Evolutionary conservation across 306 rosid genomes (phyloP).

Genomic region (Ormosia emarginata): DNA sequence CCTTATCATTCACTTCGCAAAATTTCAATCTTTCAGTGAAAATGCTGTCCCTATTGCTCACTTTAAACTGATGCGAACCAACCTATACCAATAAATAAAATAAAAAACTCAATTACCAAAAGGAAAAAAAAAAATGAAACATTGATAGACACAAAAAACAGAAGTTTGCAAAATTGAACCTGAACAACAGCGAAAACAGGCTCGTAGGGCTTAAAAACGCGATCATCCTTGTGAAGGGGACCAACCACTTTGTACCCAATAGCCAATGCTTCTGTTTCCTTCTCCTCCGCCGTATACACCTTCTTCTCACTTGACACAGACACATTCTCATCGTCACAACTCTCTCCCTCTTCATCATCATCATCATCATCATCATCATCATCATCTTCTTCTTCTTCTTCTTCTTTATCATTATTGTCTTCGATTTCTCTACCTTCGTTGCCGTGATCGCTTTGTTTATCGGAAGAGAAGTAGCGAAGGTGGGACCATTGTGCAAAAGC

Average conservation of each 20-base stretch:
- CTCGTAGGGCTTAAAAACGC: constrained; percentile 67
- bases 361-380: not conserved
- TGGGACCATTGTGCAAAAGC: constrained; percentile 33
- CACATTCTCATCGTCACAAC: constrained; percentile 32
- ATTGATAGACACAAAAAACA: not conserved
- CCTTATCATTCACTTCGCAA: constrained; percentile 92
- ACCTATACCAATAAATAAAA: constrained; percentile 35
- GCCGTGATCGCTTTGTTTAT: constrained; percentile 15
- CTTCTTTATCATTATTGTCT: constrained; percentile 23
- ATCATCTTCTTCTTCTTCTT: constrained; percentile 23
- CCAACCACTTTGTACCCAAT: constrained; percentile 77
- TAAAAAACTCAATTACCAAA: not conserved
- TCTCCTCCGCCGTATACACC: constrained; percentile 68
- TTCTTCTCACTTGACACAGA: constrained; percentile 35
- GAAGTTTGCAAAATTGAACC: constrained; percentile 35
- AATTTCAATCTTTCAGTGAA: constrained; percentile 85
- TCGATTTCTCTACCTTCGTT: constrained; percentile 22
- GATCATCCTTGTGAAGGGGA: constrained; percentile 51
- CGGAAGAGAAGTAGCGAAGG: constrained; percentile 52
- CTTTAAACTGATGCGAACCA: constrained; percentile 95
- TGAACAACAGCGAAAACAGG: constrained; percentile 82
- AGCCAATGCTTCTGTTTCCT: constrained; percentile 62
- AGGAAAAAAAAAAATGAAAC: not conserved
- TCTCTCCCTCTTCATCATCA: constrained; percentile 8
- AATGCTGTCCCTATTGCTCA: constrained; percentile 80